Conservation (phyloP, 2,329 filamentous ascomycete species). For the Lasiodiplodia gonubiensis region DNA sequence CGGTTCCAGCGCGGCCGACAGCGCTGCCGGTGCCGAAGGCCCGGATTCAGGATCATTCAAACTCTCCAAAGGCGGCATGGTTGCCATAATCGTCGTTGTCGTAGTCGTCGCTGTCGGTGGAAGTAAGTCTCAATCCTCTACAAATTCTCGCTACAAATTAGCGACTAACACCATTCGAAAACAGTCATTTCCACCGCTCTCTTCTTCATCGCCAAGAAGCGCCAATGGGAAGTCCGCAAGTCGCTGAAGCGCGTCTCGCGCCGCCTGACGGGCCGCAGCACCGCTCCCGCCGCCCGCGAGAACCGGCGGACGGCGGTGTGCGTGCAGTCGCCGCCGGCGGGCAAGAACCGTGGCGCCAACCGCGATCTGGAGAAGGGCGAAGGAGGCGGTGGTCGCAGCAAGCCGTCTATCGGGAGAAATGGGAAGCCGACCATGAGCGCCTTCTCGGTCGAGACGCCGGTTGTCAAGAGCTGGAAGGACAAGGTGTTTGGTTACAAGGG, state of each 20-base stretch:
- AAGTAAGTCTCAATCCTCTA: slow-evolving; percentile 58
- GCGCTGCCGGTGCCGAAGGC: slow-evolving; percentile 67
- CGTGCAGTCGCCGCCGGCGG: slow-evolving; percentile 43
- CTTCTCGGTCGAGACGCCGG: slow-evolving; percentile 39
- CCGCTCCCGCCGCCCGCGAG: slow-evolving; percentile 32
- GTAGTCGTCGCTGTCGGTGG: slow-evolving; percentile 65
- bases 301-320: slow-evolving; percentile 40
- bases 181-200: slow-evolving; percentile 69
- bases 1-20: background rate
- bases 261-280: slow-evolving; percentile 50
- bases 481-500: slow-evolving; percentile 25
- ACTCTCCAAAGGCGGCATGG: slow-evolving; percentile 71
- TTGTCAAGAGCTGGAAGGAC: slow-evolving; percentile 32
- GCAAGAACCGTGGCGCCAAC: slow-evolving; percentile 32
- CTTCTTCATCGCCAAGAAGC: slow-evolving; percentile 82
- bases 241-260: slow-evolving; percentile 69
- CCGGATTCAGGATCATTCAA: slow-evolving; percentile 63
- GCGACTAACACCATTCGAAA: slow-evolving; percentile 30
- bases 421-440: slow-evolving; percentile 40
- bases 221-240: slow-evolving; percentile 79
- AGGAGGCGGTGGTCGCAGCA: background rate
- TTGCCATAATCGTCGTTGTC: slow-evolving; percentile 77
- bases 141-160: no score
- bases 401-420: background rate
- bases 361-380: slow-evolving; percentile 44